Conservation (phyloP, 148 eudicot species). For the Chenopodium album region DNA sequence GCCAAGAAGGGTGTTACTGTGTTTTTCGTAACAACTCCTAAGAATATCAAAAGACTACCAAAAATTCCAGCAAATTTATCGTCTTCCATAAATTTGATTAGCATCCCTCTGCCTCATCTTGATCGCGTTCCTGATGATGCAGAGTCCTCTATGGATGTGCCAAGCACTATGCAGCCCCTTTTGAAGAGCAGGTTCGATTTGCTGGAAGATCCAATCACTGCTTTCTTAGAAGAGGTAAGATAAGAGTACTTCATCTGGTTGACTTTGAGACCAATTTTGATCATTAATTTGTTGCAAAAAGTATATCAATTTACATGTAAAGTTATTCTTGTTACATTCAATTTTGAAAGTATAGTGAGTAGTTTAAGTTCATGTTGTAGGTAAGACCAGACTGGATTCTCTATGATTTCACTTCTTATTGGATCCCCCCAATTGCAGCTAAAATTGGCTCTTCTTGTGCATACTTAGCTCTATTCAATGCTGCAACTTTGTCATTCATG, state of each 20-base stretch:
- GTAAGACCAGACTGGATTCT: conserved; percentile 58
- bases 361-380: neutral
- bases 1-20: conserved; percentile 50
- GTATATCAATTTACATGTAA: neutral
- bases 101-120: conserved; percentile 42
- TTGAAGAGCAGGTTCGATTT: conserved; percentile 55
- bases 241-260: neutral
- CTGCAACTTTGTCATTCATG: conserved; percentile 48
- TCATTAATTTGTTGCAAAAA: neutral
- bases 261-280: neutral
- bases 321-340: neutral
- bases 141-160: conserved; percentile 73
- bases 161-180: conserved; percentile 38
- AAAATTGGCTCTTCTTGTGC: conserved; percentile 37
- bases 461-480: conserved; percentile 51
- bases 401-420: conserved; percentile 60
- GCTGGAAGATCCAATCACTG: conserved; percentile 24
- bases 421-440: conserved; percentile 50
- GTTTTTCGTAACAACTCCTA: conserved; percentile 61
- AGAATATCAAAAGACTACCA: conserved; percentile 49
- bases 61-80: conserved; percentile 40
- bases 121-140: conserved; percentile 42
- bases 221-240: conserved; percentile 32
- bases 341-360: neutral
- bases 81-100: conserved; percentile 31